These are phyloP conservation scores for Centrapalus pauciflorus DNA, from an alignment of 129 eudicot genomes.

Conservation along the genomic window DNA sequence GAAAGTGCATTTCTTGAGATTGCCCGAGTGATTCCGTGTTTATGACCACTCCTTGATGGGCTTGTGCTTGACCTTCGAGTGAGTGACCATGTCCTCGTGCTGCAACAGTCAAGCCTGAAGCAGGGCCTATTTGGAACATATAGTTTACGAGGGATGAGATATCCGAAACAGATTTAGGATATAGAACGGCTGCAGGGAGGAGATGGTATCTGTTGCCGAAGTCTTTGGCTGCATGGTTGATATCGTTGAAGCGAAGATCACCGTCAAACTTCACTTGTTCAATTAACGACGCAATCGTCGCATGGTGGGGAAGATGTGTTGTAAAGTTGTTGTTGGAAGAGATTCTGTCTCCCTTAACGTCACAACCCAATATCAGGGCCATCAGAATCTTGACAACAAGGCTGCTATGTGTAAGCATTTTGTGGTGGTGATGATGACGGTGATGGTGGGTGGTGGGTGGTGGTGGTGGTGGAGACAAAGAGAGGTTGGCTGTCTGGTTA, in stretches of 20 bases:
- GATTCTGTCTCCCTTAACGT: slow-evolving; percentile 30
- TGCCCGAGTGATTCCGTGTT: slow-evolving; percentile 66
- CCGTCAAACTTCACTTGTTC: slow-evolving; percentile 43
- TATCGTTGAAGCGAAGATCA: slow-evolving; percentile 38
- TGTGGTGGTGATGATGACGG: not conserved
- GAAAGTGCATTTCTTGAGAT: slow-evolving; percentile 50
- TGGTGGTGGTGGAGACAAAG: slow-evolving; percentile 16
- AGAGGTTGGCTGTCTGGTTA: slow-evolving; percentile 8
- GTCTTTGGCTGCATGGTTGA: slow-evolving; percentile 72
- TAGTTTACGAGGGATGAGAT: slow-evolving; percentile 50
- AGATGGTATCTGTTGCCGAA: slow-evolving; percentile 69
- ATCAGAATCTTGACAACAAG: slow-evolving; percentile 40
- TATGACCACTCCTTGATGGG: slow-evolving; percentile 62
- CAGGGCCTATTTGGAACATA: slow-evolving; percentile 62
- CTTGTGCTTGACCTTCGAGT: slow-evolving; percentile 86
- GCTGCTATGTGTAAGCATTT: slow-evolving; percentile 32
- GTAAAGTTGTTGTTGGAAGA: slow-evolving; percentile 43
- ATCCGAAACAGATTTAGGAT: slow-evolving; percentile 82
- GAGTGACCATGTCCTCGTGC: slow-evolving; percentile 98
- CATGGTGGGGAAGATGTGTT: slow-evolving; percentile 27
- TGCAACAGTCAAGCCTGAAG: slow-evolving; percentile 59
- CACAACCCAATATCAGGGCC: slow-evolving; percentile 40
- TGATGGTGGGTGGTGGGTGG: not conserved
- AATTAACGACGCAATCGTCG: slow-evolving; percentile 28
- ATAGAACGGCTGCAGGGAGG: slow-evolving; percentile 71